Conservation (phyloP, 441 rosid species). For the Raphanus hybrid region DNA sequence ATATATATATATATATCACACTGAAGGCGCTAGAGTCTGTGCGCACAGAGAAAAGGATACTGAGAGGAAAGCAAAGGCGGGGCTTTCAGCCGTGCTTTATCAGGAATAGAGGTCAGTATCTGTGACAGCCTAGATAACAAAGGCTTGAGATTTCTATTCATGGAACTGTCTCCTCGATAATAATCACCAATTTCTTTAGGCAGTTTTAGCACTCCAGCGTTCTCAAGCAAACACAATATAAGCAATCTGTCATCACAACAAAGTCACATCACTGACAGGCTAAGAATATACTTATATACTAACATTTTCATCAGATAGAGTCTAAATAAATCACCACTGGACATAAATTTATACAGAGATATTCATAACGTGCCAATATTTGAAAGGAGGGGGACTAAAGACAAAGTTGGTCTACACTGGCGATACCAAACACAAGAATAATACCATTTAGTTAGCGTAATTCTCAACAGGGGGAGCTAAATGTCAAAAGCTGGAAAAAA, state of each 20-base stretch:
- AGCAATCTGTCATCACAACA: conserved; percentile 66
- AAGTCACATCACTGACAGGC: conserved; percentile 18
- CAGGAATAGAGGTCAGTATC: conserved; percentile 86
- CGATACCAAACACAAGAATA: background rate
- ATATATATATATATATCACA: too few species aligned
- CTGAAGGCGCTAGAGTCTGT: conserved; percentile 11
- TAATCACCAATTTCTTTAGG: conserved; percentile 57
- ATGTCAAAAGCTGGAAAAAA: background rate
- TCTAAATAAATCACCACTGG: conserved; percentile 1
- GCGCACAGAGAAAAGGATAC: conserved; percentile 75
- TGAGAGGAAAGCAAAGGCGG: conserved; percentile 72
- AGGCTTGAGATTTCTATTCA: conserved; percentile 46
- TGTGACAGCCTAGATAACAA: conserved; percentile 68
- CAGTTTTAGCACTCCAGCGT: conserved; percentile 64
- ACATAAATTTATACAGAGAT: background rate
- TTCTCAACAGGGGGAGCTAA: conserved; percentile 1
- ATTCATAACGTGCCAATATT: background rate
- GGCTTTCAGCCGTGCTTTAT: conserved; percentile 74
- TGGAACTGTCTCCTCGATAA: conserved; percentile 40
- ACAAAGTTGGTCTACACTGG: background rate
- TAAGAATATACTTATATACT: background rate
- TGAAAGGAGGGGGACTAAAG: background rate
- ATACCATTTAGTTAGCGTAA: background rate
- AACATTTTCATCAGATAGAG: background rate
- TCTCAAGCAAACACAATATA: conserved; percentile 76